Conservation (phyloP, 768 basidiomycete species). For the Suillus variegatus region DNA sequence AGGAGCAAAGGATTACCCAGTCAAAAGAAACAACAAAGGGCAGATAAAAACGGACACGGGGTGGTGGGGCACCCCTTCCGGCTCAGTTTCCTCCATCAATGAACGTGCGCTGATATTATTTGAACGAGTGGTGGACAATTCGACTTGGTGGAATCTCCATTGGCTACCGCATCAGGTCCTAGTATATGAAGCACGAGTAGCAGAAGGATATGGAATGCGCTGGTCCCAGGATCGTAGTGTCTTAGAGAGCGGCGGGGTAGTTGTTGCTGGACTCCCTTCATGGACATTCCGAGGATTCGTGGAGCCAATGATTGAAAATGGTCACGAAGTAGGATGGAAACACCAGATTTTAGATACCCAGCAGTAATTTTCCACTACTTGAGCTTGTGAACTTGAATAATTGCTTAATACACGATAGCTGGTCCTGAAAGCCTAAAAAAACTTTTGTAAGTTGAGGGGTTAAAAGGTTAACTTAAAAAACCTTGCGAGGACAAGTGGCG, state of each 20-base stretch:
- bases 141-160: conserved; percentile 66
- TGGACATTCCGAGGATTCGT: conserved; percentile 68
- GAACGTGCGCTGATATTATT: conserved; percentile 52
- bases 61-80: conserved; percentile 63
- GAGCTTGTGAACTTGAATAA: neutral
- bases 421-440: neutral
- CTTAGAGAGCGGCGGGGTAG: conserved; percentile 12
- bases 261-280: conserved; percentile 17
- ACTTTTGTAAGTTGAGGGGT: too few relatives aligned
- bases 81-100: conserved; percentile 54
- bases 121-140: conserved; percentile 49
- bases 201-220: conserved; percentile 67
- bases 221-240: conserved; percentile 54
- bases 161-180: conserved; percentile 64
- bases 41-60: conserved; percentile 32
- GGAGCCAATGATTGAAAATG: conserved; percentile 69
- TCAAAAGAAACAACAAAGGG: conserved; percentile 18
- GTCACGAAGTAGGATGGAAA: conserved; percentile 63
- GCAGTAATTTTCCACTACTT: neutral
- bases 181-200: conserved; percentile 61
- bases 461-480: neutral
- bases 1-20: neutral
- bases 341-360: conserved; percentile 33
- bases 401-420: neutral
- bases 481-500: neutral